These are phyloP conservation scores for Cryptosporidium baileyi DNA, from an alignment of 169 alveolate species.

Conservation along the genomic window DNA sequence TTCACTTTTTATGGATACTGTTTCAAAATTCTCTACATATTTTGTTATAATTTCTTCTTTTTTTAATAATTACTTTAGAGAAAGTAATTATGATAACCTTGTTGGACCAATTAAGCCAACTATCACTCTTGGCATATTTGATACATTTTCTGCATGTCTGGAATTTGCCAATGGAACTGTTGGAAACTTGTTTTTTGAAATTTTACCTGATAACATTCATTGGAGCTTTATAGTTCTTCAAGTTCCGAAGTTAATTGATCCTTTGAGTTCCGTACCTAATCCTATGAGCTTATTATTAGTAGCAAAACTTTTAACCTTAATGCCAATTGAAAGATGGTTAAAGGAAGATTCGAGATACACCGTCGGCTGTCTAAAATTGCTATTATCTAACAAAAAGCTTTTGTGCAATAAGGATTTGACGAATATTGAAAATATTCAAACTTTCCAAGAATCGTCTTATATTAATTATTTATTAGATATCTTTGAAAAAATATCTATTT, in stretches of 20 bases:
- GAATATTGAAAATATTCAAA: background rate
- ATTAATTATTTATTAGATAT: background rate
- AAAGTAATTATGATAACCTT: background rate
- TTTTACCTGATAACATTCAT: constrained; percentile 28
- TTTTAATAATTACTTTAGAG: constrained; percentile 25
- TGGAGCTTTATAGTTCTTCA: constrained; percentile 57
- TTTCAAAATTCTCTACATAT: background rate
- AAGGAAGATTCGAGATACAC: constrained; percentile 45
- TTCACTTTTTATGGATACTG: background rate
- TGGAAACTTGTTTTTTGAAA: constrained; percentile 14
- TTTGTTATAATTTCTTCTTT: background rate
- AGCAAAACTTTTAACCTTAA: background rate
- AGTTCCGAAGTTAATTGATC: constrained; percentile 25
- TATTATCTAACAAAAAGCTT: background rate
- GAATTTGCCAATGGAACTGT: constrained; percentile 28
- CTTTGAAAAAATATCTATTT: constrained; percentile 23
- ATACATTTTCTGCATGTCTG: constrained; percentile 14
- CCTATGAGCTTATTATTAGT: constrained; percentile 2
- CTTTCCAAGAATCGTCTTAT: constrained; percentile 46
- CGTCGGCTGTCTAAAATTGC: constrained; percentile 15
- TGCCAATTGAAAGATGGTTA: constrained; percentile 57
- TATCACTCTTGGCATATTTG: constrained; percentile 33
- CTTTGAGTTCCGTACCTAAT: background rate
- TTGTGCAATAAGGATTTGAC: background rate
- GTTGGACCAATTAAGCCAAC: constrained; percentile 30